Conservation (phyloP, 225 moss, liverwort and hornwort species). For the Bryum argenteum region DNA sequence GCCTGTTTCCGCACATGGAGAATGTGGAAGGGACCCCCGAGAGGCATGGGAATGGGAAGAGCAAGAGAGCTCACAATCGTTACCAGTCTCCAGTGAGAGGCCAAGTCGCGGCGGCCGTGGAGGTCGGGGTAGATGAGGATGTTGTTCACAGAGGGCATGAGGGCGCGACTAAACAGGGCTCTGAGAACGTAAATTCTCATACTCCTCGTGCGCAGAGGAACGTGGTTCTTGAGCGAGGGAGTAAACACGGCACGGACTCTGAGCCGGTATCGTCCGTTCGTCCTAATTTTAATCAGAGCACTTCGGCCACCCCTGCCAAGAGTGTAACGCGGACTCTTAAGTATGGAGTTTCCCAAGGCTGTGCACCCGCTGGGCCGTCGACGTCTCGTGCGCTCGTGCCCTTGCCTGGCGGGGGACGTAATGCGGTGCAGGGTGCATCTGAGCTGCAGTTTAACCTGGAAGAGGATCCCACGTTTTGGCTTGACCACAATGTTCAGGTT, state of each 20-base stretch:
- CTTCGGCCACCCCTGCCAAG: conserved; percentile 58
- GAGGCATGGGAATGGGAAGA: conserved; percentile 64
- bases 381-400: conserved; percentile 44
- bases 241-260: conserved; percentile 34
- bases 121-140: conserved; percentile 22
- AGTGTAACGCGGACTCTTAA: conserved; percentile 55
- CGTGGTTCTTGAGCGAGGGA: conserved; percentile 37
- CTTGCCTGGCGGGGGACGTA: conserved; percentile 41
- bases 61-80: conserved; percentile 47
- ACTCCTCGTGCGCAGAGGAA: conserved; percentile 43
- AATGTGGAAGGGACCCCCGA: conserved; percentile 60
- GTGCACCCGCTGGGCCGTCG: conserved; percentile 22
- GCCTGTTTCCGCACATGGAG: conserved; percentile 46
- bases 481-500: conserved; percentile 67
- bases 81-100: conserved; percentile 45
- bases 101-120: conserved; percentile 26
- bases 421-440: conserved; percentile 6
- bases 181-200: conserved; percentile 33
- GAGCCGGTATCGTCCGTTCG: conserved; percentile 38
- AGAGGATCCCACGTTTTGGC: conserved; percentile 68
- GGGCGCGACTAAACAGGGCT: conserved; percentile 18
- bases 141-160: conserved; percentile 22
- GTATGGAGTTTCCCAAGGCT: conserved; percentile 43
- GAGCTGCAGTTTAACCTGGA: conserved; percentile 61
- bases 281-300: conserved; percentile 29